These are phyloP conservation scores for Trichoderma sp. DNA, from an alignment of 2,329 filamentous ascomycete species.

Conservation along the genomic window DNA sequence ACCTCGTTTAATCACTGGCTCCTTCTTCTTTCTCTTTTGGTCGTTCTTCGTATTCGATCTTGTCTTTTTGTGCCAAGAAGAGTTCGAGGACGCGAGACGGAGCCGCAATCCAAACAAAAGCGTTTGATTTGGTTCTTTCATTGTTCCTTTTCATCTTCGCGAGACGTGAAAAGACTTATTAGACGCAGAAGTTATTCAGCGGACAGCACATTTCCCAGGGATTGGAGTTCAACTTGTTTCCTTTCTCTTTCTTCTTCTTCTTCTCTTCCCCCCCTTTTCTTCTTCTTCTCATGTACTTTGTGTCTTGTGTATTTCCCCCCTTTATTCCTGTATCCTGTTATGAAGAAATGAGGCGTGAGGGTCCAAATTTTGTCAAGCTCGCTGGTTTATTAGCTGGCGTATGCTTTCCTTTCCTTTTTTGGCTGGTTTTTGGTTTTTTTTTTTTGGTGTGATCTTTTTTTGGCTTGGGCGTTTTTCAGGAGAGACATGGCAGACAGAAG, in stretches of 20 bases:
- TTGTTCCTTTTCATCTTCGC: neutral
- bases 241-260: neutral
- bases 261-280: slow-evolving; percentile 28
- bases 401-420: neutral
- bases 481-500: neutral
- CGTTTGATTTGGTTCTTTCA: neutral
- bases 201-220: neutral
- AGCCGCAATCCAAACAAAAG: neutral
- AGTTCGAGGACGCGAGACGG: neutral
- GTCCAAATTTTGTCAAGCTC: neutral
- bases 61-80: neutral
- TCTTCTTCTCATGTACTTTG: slow-evolving; percentile 17
- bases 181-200: slow-evolving; percentile 2
- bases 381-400: slow-evolving; percentile 5
- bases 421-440: slow-evolving; percentile 8
- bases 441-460: neutral
- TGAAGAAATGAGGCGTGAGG: slow-evolving; percentile 22
- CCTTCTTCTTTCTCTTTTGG: neutral
- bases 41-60: neutral
- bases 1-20: neutral
- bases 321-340: slow-evolving; percentile 20
- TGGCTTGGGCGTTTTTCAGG: slow-evolving; percentile 17
- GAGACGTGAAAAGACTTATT: neutral
- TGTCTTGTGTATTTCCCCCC: slow-evolving; percentile 20
- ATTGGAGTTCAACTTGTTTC: slow-evolving; percentile 6